phyloP scores from a whole-genome alignment of 2,329 filamentous ascomycete species.

The Aureobasidium mangrovei region DNA sequence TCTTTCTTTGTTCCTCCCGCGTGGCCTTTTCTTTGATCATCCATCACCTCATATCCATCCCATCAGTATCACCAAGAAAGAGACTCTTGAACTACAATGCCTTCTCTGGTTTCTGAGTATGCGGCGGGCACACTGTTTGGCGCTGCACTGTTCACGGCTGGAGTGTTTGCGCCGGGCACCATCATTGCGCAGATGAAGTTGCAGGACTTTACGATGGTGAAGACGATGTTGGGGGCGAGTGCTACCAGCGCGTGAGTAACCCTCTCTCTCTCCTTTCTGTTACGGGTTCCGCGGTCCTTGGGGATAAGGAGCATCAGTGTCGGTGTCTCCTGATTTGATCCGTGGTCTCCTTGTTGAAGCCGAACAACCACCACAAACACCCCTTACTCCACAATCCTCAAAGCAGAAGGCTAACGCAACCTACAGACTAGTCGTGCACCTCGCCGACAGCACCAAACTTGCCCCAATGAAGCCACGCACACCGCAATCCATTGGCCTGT shows the following conservation, averaged over 20 bases:
- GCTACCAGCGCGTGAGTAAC: constrained; percentile 51
- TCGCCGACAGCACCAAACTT: constrained; percentile 38
- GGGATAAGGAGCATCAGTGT: too few species aligned
- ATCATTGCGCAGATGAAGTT: constrained; percentile 54
- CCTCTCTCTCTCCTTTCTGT: background rate
- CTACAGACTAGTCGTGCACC: constrained; percentile 28
- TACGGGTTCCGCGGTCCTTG: background rate
- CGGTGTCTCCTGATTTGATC: too few species aligned
- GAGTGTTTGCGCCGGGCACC: constrained; percentile 50
- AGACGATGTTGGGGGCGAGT: constrained; percentile 55
- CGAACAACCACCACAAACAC: background rate
- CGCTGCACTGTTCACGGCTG: constrained; percentile 50
- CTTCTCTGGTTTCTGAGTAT: constrained; percentile 9
- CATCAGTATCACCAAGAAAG: too few species aligned
- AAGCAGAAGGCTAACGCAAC: constrained; percentile 1
- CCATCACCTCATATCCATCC: too few species aligned
- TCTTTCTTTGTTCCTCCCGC: too few species aligned
- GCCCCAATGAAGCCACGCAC: constrained; percentile 40
- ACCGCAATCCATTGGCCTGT: constrained; percentile 45
- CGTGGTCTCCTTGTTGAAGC: background rate
- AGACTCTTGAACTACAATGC: background rate
- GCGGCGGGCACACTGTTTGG: constrained; percentile 50
- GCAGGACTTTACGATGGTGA: constrained; percentile 56
- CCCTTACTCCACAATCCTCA: background rate
- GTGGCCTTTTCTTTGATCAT: too few species aligned